Evolutionary conservation across 768 basidiomycete genomes (phyloP).

Genomic region (Collybia nuda): DNA sequence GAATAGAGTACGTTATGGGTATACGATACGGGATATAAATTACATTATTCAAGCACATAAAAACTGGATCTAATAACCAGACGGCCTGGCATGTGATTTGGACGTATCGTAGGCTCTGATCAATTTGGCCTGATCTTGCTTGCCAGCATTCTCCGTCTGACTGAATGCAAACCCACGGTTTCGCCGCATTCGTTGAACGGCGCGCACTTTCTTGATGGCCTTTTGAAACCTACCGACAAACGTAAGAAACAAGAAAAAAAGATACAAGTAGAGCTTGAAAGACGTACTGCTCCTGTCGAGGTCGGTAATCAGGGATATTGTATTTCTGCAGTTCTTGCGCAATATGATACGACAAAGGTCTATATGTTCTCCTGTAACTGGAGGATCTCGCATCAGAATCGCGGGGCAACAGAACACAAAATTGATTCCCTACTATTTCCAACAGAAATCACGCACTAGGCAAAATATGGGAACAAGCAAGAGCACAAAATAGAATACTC

Average conservation of each 20-base stretch:
- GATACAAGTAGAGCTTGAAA: conserved; percentile 3
- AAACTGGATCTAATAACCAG: conserved; percentile 58
- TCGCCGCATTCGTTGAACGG: conserved; percentile 93
- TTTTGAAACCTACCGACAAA: conserved; percentile 78
- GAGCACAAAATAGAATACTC: conserved; percentile 88
- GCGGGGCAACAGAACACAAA: conserved; percentile 6
- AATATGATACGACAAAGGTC: conserved; percentile 93
- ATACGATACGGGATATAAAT: conserved; percentile 26
- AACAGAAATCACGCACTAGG: conserved; percentile 84
- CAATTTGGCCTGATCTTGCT: conserved; percentile 84
- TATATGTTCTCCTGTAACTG: conserved; percentile 90
- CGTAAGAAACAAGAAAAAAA: conserved; percentile 2
- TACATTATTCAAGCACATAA: conserved; percentile 25
- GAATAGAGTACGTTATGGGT: background rate
- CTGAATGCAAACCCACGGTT: conserved; percentile 98
- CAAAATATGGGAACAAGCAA: conserved; percentile 83
- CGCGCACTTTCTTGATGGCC: conserved; percentile 99
- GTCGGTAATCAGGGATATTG: conserved; percentile 95
- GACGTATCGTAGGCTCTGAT: conserved; percentile 90
- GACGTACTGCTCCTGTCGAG: conserved; percentile 92
- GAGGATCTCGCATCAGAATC: conserved; percentile 10
- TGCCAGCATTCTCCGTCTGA: conserved; percentile 85
- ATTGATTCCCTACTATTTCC: conserved; percentile 87
- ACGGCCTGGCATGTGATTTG: conserved; percentile 66
- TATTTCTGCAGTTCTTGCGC: conserved; percentile 99